Evolutionary conservation across 1,284 basidiomycete genomes (phyloP), one percentile per base, ranked within the genome.

Genomic region (Papiliotrema laurentii): DNA sequence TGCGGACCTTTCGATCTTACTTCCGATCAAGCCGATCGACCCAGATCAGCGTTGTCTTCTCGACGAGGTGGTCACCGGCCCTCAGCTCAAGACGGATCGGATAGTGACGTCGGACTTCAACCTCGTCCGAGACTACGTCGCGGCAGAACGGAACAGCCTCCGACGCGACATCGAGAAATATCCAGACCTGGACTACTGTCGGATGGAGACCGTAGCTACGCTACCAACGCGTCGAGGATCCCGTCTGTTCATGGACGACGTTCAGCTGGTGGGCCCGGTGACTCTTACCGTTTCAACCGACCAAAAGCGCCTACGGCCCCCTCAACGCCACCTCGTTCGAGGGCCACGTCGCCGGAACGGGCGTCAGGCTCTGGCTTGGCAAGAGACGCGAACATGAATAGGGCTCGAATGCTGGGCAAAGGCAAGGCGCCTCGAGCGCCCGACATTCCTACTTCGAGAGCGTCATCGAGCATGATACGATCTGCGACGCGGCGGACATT

Each of bases 141-240:
- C n/a, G 64, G 64, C 7, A 60, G 64, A 40, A 69, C 66, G 14
- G 68, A 71, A 33, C 66, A 68, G 38, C 57, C 60, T 37, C 54
- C 54, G 26, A 49, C 54, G 19, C 51, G 59, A 25, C 47, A 65
- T 30, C 51, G 66, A 34, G 61, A 65, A 18, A 33, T 38, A 2
- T 47, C 55, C 1, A 55, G 53, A 31, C 51, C 46, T 6, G 61
- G 63, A 9, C 49, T 72, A 9, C 77, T 81, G 0, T 91, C 89
- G 2, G 90, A 93, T 66, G 89, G 88, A 40, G 89, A 92, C 69
- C 81, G 86, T 50, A 83, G 89, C 47, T 92, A 92, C 69, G 89
- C 89, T 3, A 85, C 83, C n/a, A 90, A 89, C 60, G 83, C 89
- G 5, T 67, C 72, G 0, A 56, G 72, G 1, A 66, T 69, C 4